Percentiles rank a stretch among this genome's conserved stretches.
Evolutionary conservation across 176 grass and related monocot genomes (phyloP).

Genomic region (Ananas comosus): DNA sequence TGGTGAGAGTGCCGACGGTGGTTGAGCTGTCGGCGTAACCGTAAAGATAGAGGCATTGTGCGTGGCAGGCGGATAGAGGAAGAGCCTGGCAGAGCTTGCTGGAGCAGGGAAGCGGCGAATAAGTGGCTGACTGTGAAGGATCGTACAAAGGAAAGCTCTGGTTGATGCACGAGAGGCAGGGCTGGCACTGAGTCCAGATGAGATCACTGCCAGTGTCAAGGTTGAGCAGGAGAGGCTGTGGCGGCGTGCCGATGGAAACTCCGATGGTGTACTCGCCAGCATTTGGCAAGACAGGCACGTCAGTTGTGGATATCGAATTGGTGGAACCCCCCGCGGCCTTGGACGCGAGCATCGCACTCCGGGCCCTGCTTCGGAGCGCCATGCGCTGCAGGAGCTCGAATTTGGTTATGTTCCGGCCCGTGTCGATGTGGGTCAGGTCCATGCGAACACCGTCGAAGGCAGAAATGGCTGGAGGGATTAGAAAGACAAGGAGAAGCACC

Average conservation of each 20-base stretch:
- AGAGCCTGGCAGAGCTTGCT: neutral
- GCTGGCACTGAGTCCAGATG: conserved; percentile 40
- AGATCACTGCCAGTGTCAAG: conserved; percentile 44
- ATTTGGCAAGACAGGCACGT: conserved; percentile 13
- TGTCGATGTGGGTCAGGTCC: conserved; percentile 15
- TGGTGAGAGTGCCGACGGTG: conserved; percentile 17
- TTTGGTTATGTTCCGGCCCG: neutral
- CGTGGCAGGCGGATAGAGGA: conserved; percentile 11
- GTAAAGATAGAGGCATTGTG: conserved; percentile 14
- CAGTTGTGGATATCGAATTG: neutral
- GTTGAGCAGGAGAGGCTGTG: conserved; percentile 26
- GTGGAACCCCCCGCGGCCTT: neutral
- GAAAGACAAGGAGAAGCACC: conserved; percentile 10
- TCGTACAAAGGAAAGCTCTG: conserved; percentile 15
- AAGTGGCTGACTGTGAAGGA: conserved; percentile 15
- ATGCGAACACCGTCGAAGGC: conserved; percentile 4
- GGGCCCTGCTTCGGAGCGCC: conserved; percentile 26
- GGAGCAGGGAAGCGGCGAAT: conserved; percentile 16
- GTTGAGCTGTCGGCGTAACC: conserved; percentile 14
- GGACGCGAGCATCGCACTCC: conserved; percentile 1
- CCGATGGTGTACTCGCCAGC: conserved; percentile 14
- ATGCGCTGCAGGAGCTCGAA: conserved; percentile 13
- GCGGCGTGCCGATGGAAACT: conserved; percentile 43
- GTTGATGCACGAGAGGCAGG: conserved; percentile 30
- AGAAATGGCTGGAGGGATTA: neutral